Evolutionary conservation across 768 basidiomycete genomes (phyloP).

Genomic region (Sporobolomyces pararoseus): DNA sequence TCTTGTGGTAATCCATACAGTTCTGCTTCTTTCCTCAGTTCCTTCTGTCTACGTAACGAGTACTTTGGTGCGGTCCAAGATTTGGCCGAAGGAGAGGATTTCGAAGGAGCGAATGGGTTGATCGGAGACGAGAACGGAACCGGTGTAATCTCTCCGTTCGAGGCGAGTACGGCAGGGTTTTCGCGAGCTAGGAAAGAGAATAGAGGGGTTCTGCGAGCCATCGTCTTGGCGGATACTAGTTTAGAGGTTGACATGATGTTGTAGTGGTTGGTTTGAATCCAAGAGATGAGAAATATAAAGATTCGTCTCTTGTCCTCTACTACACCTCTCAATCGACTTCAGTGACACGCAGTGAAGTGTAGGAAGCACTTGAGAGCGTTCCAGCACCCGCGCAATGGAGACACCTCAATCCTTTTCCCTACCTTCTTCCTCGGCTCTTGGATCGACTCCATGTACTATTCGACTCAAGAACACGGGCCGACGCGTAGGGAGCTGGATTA

Average conservation of each 20-base stretch:
- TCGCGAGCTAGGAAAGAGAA: slow-evolving; percentile 39
- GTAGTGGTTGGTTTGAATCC: background rate
- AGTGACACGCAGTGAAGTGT: too few relatives aligned
- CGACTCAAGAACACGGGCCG: too few relatives aligned
- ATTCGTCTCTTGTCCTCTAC: background rate
- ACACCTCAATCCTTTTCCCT: too few relatives aligned
- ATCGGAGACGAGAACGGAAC: slow-evolving; percentile 11
- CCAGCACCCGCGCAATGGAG: too few relatives aligned
- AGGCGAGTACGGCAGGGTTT: slow-evolving; percentile 21
- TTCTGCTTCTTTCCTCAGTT: slow-evolving; percentile 16
- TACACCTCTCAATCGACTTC: background rate
- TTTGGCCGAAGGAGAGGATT: slow-evolving; percentile 9
- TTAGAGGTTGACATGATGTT: background rate
- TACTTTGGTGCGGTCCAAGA: slow-evolving; percentile 37
- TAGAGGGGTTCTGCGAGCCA: slow-evolving; percentile 17
- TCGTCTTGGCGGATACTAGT: slow-evolving; percentile 13
- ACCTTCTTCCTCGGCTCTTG: too few relatives aligned
- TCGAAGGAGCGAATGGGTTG: slow-evolving; percentile 38
- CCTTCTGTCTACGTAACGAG: slow-evolving; percentile 38
- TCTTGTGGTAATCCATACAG: slow-evolving; percentile 9
- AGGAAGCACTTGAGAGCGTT: too few relatives aligned
- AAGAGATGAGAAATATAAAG: background rate
- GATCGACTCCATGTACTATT: too few relatives aligned
- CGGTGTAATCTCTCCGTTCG: background rate
- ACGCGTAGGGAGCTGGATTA: too few relatives aligned